Evolutionary conservation across 768 basidiomycete genomes (phyloP).

Genomic region (Trametes villosa): DNA sequence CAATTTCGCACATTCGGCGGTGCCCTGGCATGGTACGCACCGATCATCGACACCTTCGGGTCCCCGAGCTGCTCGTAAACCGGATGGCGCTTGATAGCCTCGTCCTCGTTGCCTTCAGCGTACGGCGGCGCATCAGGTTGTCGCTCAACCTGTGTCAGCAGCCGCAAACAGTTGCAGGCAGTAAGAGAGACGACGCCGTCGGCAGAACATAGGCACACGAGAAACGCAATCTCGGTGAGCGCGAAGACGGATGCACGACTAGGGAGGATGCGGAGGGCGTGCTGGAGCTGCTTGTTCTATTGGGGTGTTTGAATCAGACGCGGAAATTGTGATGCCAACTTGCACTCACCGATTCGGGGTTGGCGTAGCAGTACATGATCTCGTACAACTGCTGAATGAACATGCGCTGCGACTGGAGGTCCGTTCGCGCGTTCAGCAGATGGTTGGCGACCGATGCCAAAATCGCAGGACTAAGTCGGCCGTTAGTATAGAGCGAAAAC

Average conservation of each 20-base stretch:
- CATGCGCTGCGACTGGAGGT: conserved; percentile 65
- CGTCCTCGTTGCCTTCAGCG: conserved; percentile 57
- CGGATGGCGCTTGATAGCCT: conserved; percentile 67
- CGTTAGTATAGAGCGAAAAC: neutral
- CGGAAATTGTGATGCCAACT: conserved; percentile 3
- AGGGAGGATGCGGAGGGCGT: conserved; percentile 52
- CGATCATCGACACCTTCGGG: conserved; percentile 68
- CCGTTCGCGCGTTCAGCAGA: conserved; percentile 60
- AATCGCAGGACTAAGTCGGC: conserved; percentile 30
- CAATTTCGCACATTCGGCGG: conserved; percentile 13
- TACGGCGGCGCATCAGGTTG: conserved; percentile 60
- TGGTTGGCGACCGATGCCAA: conserved; percentile 57
- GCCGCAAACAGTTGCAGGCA: conserved; percentile 70
- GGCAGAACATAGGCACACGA: conserved; percentile 71
- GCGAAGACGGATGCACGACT: conserved; percentile 66
- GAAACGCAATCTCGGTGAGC: conserved; percentile 72
- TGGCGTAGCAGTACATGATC: conserved; percentile 54
- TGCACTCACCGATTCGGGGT: neutral
- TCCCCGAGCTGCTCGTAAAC: conserved; percentile 83
- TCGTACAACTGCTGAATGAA: conserved; percentile 71
- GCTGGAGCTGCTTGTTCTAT: conserved; percentile 42
- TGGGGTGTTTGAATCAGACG: too few species aligned
- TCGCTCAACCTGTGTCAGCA: conserved; percentile 69
- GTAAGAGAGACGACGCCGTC: conserved; percentile 67
- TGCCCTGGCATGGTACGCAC: conserved; percentile 43